Percentiles rank a stretch among this genome's conserved stretches.
Conservation (phyloP, 768 basidiomycete species). For the Thelephora aurantiotincta region DNA sequence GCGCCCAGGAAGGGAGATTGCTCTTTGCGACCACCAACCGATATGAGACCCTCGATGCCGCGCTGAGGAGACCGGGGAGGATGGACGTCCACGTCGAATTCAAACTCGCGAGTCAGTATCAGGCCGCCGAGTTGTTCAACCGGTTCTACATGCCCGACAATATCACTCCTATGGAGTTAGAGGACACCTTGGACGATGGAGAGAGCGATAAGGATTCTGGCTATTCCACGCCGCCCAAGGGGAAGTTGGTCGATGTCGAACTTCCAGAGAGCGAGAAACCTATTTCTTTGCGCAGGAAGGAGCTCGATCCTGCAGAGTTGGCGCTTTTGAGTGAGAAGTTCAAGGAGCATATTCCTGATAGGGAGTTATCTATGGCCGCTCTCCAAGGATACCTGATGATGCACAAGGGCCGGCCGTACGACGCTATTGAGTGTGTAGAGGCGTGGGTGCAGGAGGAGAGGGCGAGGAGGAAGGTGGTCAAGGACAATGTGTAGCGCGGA, state of each 20-base stretch:
- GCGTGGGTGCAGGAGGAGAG: constrained; percentile 38
- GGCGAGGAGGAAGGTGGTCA: constrained; percentile 12
- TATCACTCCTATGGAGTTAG: background rate
- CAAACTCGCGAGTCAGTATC: constrained; percentile 52
- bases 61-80: constrained; percentile 63
- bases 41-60: constrained; percentile 54
- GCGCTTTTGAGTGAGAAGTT: constrained; percentile 40
- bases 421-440: constrained; percentile 31
- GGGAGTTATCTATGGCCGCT: constrained; percentile 26
- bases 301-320: constrained; percentile 25
- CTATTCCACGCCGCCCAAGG: background rate
- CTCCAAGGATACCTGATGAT: constrained; percentile 53
- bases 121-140: constrained; percentile 50
- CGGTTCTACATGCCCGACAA: constrained; percentile 46
- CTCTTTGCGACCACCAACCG: constrained; percentile 73
- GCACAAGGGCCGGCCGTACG: constrained; percentile 44
- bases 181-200: background rate
- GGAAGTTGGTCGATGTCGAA: background rate
- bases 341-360: constrained; percentile 34
- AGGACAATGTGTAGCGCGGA: background rate
- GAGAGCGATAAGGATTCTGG: background rate
- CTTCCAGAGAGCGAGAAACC: no score
- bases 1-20: constrained; percentile 71
- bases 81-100: constrained; percentile 75
- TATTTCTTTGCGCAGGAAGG: background rate